Conservation (phyloP, 1,284 basidiomycete species). For the Sanguinoderma infundibulare region DNA sequence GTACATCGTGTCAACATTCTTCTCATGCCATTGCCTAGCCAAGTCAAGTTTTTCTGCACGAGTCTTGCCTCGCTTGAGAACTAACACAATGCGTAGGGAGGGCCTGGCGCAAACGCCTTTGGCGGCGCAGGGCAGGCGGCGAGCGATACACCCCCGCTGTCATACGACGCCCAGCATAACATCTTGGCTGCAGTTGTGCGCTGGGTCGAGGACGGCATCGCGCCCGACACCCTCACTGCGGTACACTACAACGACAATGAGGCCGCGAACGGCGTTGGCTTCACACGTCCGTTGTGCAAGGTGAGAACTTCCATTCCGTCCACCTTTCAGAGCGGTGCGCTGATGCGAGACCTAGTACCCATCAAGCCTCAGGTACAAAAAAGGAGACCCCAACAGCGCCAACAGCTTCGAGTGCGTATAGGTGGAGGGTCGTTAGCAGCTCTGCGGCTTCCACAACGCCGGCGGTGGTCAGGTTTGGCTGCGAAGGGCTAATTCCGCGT, state of each 20-base stretch:
- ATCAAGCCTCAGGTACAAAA: constrained; percentile 11
- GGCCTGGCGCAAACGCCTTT: constrained; percentile 32
- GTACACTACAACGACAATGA: constrained; percentile 29
- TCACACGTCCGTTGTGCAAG: constrained; percentile 32
- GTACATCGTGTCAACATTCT: neutral
- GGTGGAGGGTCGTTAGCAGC: too few relatives aligned
- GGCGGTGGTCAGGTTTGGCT: too few relatives aligned
- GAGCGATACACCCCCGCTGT: constrained; percentile 29
- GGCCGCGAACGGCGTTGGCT: constrained; percentile 28
- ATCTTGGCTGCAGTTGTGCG: constrained; percentile 42
- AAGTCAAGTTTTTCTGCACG: constrained; percentile 4
- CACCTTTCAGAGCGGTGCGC: neutral
- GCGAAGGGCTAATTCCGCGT: too few relatives aligned
- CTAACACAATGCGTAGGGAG: constrained; percentile 2
- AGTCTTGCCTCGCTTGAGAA: constrained; percentile 1
- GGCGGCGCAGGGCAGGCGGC: constrained; percentile 29
- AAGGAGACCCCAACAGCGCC: constrained; percentile 20
- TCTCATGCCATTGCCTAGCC: constrained; percentile 3
- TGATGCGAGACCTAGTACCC: constrained; percentile 17
- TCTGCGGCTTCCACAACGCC: too few relatives aligned
- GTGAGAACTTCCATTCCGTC: constrained; percentile 8
- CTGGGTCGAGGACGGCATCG: constrained; percentile 45
- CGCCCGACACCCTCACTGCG: constrained; percentile 38
- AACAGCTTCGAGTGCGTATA: constrained; percentile 16
- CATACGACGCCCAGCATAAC: constrained; percentile 36